phyloP scores from a whole-genome alignment of 179 eudicot genomes.

The Silene coronaria region DNA sequence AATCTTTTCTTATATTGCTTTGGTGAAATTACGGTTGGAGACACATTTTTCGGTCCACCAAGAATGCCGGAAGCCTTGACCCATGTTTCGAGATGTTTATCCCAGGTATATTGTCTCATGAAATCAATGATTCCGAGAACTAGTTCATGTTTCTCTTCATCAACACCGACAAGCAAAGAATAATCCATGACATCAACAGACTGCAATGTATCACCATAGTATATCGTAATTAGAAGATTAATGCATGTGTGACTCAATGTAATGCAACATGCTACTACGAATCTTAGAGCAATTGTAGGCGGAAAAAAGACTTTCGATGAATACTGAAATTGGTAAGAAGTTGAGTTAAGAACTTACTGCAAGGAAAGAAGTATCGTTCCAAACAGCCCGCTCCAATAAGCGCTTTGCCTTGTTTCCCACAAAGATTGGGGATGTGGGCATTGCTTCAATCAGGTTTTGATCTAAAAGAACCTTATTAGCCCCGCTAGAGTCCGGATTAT shows the following conservation, averaged over 20 bases:
- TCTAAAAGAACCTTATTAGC: conserved; percentile 90
- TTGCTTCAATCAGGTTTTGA: conserved; percentile 96
- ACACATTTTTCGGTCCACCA: conserved; percentile 78
- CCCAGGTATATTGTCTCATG: conserved; percentile 99
- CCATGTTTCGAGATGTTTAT: conserved; percentile 98
- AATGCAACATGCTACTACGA: no score
- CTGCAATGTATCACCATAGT: conserved; percentile 38
- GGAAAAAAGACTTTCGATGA: not conserved
- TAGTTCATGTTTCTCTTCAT: conserved; percentile 86
- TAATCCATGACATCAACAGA: conserved; percentile 95
- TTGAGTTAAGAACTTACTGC: conserved; percentile 56
- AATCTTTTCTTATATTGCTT: conserved; percentile 91
- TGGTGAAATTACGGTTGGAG: conserved; percentile 94
- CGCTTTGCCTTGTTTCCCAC: conserved; percentile 97
- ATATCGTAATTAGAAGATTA: not conserved
- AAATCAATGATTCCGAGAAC: conserved; percentile 95
- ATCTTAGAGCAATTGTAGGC: no score
- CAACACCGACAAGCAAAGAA: conserved; percentile 83
- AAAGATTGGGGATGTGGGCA: conserved; percentile 97
- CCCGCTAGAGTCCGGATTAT: conserved; percentile 88
- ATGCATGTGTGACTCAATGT: not conserved
- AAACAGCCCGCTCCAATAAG: conserved; percentile 85
- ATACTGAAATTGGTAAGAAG: not conserved
- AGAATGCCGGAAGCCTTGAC: conserved; percentile 92
- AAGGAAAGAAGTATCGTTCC: conserved; percentile 97